phyloP scores from a whole-genome alignment of 2,329 filamentous ascomycete species.

The Emergomyces pasteurianus region DNA sequence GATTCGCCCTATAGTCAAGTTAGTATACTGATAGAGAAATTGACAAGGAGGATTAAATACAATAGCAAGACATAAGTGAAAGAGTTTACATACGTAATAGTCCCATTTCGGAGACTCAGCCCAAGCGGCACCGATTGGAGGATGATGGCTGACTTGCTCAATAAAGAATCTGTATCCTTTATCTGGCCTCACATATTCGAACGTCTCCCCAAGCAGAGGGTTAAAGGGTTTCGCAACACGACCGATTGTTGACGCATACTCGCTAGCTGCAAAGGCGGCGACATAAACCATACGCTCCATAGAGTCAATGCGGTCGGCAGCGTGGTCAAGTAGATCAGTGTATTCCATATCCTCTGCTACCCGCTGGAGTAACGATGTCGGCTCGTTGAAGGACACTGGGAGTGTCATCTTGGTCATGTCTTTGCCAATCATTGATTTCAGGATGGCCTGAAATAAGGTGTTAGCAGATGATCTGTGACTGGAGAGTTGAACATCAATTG shows the following conservation, averaged over 20 bases:
- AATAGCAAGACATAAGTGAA: background rate
- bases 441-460: slow-evolving; percentile 54
- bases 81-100: slow-evolving; percentile 52
- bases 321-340: slow-evolving; percentile 77
- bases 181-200: slow-evolving; percentile 89
- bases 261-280: slow-evolving; percentile 86
- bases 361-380: slow-evolving; percentile 86
- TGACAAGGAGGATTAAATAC: background rate
- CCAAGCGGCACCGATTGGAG: slow-evolving; percentile 83
- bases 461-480: background rate
- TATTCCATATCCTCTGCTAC: slow-evolving; percentile 98
- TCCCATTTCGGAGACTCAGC: slow-evolving; percentile 91
- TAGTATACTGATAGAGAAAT: slow-evolving; percentile 2
- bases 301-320: slow-evolving; percentile 72
- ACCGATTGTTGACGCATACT: slow-evolving; percentile 93
- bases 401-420: slow-evolving; percentile 99
- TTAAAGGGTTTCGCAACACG: slow-evolving; percentile 98
- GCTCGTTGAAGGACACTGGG: slow-evolving; percentile 96
- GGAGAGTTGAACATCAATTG: background rate
- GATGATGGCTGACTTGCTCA: slow-evolving; percentile 96
- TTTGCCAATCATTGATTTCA: slow-evolving; percentile 99
- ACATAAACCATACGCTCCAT: slow-evolving; percentile 90
- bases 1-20: slow-evolving; percentile 61
- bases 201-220: slow-evolving; percentile 88
- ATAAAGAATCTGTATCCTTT: slow-evolving; percentile 98